phyloP scores from a whole-genome alignment of 208 protist species.

The Leishmania amazonensis region DNA sequence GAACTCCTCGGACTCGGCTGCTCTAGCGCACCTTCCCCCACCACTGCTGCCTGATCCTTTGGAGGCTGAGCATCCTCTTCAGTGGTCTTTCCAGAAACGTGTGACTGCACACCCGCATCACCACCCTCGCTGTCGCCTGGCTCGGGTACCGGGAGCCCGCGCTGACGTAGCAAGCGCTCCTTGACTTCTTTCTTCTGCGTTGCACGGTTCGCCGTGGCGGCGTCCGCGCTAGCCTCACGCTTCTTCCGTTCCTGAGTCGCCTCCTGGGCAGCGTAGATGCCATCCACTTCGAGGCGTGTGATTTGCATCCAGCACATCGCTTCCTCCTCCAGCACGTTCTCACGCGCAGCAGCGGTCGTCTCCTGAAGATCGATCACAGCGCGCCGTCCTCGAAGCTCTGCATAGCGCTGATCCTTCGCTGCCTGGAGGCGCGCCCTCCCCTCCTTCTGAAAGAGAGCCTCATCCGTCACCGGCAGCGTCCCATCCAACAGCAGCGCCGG shows the following conservation, averaged over 20 bases:
- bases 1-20: neutral
- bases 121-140: neutral
- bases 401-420: slow-evolving; percentile 31
- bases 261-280: slow-evolving; percentile 35
- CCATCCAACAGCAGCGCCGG: slow-evolving; percentile 6
- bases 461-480: slow-evolving; percentile 19
- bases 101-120: neutral
- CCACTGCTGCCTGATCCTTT: neutral
- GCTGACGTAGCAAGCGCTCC: slow-evolving; percentile 16
- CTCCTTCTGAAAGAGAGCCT: slow-evolving; percentile 33
- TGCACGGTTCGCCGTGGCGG: slow-evolving; percentile 10
- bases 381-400: slow-evolving; percentile 21
- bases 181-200: slow-evolving; percentile 15
- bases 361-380: slow-evolving; percentile 29
- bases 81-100: neutral
- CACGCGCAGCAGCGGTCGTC: slow-evolving; percentile 28
- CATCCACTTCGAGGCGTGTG: slow-evolving; percentile 33
- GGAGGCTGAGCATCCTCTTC: neutral
- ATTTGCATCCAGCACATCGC: slow-evolving; percentile 44
- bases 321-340: slow-evolving; percentile 50
- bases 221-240: slow-evolving; percentile 14
- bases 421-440: slow-evolving; percentile 38
- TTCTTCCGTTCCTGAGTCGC: slow-evolving; percentile 14
- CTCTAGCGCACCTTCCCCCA: neutral
- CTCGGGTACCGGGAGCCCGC: neutral